phyloP scores from a whole-genome alignment of 1,284 basidiomycete species.

The Ganoderma resinaceum region DNA sequence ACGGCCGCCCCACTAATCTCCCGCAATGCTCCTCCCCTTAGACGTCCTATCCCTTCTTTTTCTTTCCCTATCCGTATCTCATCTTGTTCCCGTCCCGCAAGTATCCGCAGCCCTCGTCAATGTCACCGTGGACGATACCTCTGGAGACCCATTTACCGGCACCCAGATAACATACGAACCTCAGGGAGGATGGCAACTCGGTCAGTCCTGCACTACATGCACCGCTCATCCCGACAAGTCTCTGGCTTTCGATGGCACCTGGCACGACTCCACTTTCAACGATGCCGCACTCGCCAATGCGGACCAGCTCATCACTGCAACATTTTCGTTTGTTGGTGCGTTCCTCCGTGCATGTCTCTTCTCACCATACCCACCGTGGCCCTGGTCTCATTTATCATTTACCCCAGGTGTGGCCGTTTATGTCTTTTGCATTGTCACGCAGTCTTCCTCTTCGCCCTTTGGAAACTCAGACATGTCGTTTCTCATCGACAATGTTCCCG shows the following conservation, averaged over 20 bases:
- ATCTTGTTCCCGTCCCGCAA: slow-evolving; percentile 8
- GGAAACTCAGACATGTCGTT: slow-evolving; percentile 46
- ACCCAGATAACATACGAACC: slow-evolving; percentile 39
- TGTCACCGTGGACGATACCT: slow-evolving; percentile 51
- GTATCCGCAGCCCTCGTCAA: slow-evolving; percentile 42
- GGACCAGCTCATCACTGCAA: slow-evolving; percentile 33
- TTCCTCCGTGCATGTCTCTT: background rate
- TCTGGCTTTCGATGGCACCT: slow-evolving; percentile 26
- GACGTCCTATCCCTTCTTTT: slow-evolving; percentile 19
- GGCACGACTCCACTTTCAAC: slow-evolving; percentile 36
- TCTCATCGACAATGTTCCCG: slow-evolving; percentile 41
- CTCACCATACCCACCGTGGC: background rate
- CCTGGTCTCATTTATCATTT: background rate
- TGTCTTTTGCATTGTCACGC: slow-evolving; percentile 42
- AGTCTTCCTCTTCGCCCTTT: slow-evolving; percentile 31
- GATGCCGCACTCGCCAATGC: slow-evolving; percentile 3
- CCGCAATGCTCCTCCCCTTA: slow-evolving; percentile 22
- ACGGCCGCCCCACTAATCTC: slow-evolving; percentile 18
- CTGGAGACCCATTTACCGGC: slow-evolving; percentile 44
- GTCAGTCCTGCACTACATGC: slow-evolving; percentile 35
- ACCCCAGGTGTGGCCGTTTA: slow-evolving; percentile 41
- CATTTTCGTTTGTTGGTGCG: slow-evolving; percentile 31
- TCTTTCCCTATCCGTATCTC: slow-evolving; percentile 13
- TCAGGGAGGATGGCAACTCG: slow-evolving; percentile 38
- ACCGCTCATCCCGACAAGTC: slow-evolving; percentile 34